Evolutionary conservation across 495 filamentous ascomycete species (phyloP), one percentile per base, ranked within the genome.

Genomic region (Bacidia gigantensis): DNA sequence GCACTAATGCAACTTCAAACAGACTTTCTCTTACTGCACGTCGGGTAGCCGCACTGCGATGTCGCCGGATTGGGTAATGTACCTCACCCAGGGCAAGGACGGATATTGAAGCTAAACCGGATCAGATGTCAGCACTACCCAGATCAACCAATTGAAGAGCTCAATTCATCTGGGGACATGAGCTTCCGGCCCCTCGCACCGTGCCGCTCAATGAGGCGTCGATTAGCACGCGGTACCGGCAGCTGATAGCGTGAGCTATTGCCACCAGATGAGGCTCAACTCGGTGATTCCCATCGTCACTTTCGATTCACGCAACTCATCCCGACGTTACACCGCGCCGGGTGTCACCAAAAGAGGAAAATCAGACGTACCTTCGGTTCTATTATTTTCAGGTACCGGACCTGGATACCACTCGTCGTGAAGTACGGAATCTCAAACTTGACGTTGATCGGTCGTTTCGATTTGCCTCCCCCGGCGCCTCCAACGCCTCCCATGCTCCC

Each of bases 341-440:
- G 29, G 29, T 35, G 29, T 7, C 29, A 35, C 5, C 29, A 35
- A 35, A 35, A 35, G 29, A 35, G 29, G 29, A 35, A 35, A 35
- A 7, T 35, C 7, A 18, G 12, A 74, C 77, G 59, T 74, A 95
- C 89, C 88, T 99, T 99, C 3, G 92, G 93, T 69, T 99, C 92
- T 53, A 93, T 97, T 60, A 99, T 99, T 78, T 99, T 99, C 69
- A 99, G 66, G 65, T 99, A 99, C 53, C 92, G 81, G 56, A 97
- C 93, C 67, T 97, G 92, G 62, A 99, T 99, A 26, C 92, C 92
- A 66, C 85, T 92, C 2, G 92, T 99, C 7, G 92, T 99, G 65
- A 99, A 99, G 67, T 99, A 99, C 25, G 93, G 93, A 65, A 97
- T 97, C 74, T 99, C 93, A 66, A 97, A 99, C 70, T 97, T 99